Evolutionary conservation across 768 basidiomycete species (phyloP), one percentile per base, ranked within the genome.

Genomic region (Candolleomyces eurysporus): DNA sequence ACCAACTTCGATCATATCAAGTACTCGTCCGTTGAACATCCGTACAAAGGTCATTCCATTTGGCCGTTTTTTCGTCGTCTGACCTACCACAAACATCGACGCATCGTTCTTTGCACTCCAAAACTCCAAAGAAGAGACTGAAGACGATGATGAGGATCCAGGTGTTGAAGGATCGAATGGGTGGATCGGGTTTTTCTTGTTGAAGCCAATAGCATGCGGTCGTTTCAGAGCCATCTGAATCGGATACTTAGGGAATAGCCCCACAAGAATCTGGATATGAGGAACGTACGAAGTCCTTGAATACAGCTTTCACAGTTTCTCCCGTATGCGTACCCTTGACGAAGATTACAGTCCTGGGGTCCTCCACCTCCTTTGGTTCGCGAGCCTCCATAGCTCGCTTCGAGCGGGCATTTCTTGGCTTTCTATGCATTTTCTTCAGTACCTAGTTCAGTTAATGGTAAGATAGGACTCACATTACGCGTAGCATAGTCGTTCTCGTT

Each of bases 1-100:
- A 0, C 96, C 95, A 9, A 97, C 76, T 76, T 98, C 97, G 61
- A 94, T 84, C 93, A 98, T 96, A 73, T 99, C 97, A 68, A 98
- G 77, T 40, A 98, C 84, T 69, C 85, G 79, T 46, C 86, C 82
- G 64, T 97, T 90, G 65, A 88, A 98, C 83, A 89, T 95, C 59
- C 97, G 78, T 6, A 88, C 91, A 68, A 98, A 85, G 0, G 90
- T 86, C 63, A 99, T 73, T 26, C 91, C 88, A 67, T 98, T 82
- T 8, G 96, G 97, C 56, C 95, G 80, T 72, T 99, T 99, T 76
- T 99, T 99, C 30, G 89, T 92, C 68, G 89, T 93, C 68, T 95
- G 90, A 1, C 94, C 97, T 39, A 97, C 76, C 13, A 96, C 76
- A 70, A 98, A 97, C 70, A 98, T 79, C 2, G 89, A 89, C 3